phyloP scores from a whole-genome alignment of 352 stramenopile genomes.

The Globisporangium cystogenes region DNA sequence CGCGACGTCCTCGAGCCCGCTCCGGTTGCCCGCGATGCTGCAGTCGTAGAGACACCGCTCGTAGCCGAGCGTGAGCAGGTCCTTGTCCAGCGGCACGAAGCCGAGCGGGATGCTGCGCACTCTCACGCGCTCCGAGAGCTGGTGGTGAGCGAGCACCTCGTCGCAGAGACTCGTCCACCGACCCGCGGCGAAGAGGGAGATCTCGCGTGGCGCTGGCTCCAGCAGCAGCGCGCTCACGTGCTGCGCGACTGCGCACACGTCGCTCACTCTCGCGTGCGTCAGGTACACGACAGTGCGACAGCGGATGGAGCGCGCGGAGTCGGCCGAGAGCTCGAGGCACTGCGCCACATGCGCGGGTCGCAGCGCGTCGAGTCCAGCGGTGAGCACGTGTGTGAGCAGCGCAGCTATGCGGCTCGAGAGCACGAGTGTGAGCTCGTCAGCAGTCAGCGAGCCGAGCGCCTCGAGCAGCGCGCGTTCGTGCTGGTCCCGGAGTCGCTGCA shows the following conservation, averaged over 20 bases:
- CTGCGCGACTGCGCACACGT: conserved; percentile 37
- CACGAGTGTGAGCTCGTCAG: conserved; percentile 40
- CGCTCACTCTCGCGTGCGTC: conserved; percentile 27
- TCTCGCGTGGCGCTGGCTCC: conserved; percentile 8
- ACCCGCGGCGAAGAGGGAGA: conserved; percentile 37
- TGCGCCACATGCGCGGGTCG: conserved; percentile 30
- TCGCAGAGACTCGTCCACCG: conserved; percentile 50
- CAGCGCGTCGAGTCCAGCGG: conserved; percentile 29
- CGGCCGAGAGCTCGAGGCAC: conserved; percentile 53
- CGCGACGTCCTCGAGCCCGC: conserved; percentile 40
- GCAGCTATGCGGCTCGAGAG: conserved; percentile 44
- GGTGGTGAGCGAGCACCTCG: conserved; percentile 28
- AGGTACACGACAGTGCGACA: conserved; percentile 39
- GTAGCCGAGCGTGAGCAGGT: conserved; percentile 54
- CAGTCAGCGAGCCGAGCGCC: conserved; percentile 26
- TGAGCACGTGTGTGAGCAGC: conserved; percentile 58
- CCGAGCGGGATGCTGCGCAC: conserved; percentile 35
- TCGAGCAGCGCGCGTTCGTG: conserved; percentile 35
- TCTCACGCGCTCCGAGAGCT: conserved; percentile 31
- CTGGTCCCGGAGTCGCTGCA: conserved; percentile 28
- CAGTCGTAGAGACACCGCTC: conserved; percentile 54
- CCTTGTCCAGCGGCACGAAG: conserved; percentile 55
- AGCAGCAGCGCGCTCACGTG: conserved; percentile 32
- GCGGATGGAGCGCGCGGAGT: conserved; percentile 23
- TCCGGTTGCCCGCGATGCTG: conserved; percentile 35